Evolutionary conservation across 352 stramenopile species (phyloP).

Genomic region (Globisporangium rhizosaccharum): DNA sequence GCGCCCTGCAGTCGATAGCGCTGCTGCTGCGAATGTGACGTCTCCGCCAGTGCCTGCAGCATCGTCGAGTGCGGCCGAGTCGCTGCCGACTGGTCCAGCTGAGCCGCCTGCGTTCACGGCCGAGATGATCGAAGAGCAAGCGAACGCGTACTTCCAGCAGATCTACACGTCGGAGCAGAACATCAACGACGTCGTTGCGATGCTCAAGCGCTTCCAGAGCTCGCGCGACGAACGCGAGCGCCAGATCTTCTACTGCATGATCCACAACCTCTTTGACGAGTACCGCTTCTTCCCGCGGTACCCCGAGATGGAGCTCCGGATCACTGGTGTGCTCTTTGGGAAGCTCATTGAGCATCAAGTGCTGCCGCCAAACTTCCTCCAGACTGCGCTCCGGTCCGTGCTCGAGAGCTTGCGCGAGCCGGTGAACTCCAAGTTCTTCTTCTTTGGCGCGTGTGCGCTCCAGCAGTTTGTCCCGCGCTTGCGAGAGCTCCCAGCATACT

Average conservation of each 20-base stretch:
- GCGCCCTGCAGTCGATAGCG: background rate
- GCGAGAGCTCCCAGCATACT: slow-evolving; percentile 97
- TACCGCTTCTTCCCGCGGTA: slow-evolving; percentile 99
- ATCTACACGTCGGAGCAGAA: slow-evolving; percentile 99
- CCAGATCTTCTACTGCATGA: slow-evolving; percentile 99
- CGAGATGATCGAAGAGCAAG: slow-evolving; percentile 98
- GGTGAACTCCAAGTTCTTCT: slow-evolving; percentile 97
- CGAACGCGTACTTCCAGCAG: slow-evolving; percentile 98
- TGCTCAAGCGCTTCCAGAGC: slow-evolving; percentile 98
- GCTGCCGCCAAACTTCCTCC: slow-evolving; percentile 96
- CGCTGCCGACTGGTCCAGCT: slow-evolving; percentile 10
- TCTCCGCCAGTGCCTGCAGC: background rate
- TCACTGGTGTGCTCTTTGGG: slow-evolving; percentile 98
- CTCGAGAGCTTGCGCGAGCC: slow-evolving; percentile 95
- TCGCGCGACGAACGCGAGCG: slow-evolving; percentile 94
- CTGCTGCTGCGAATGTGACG: background rate
- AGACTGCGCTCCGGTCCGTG: slow-evolving; percentile 96
- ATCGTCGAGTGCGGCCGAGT: slow-evolving; percentile 4
- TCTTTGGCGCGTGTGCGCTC: slow-evolving; percentile 97
- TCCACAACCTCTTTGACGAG: slow-evolving; percentile 99
- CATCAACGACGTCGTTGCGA: slow-evolving; percentile 97
- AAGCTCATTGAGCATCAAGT: slow-evolving; percentile 98
- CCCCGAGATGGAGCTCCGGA: slow-evolving; percentile 97
- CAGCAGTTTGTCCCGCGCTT: slow-evolving; percentile 97
- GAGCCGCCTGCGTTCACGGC: slow-evolving; percentile 58